These are phyloP conservation scores for Cyclospora cayetanensis DNA, from an alignment of 169 alveolate species.

Conservation along the genomic window DNA sequence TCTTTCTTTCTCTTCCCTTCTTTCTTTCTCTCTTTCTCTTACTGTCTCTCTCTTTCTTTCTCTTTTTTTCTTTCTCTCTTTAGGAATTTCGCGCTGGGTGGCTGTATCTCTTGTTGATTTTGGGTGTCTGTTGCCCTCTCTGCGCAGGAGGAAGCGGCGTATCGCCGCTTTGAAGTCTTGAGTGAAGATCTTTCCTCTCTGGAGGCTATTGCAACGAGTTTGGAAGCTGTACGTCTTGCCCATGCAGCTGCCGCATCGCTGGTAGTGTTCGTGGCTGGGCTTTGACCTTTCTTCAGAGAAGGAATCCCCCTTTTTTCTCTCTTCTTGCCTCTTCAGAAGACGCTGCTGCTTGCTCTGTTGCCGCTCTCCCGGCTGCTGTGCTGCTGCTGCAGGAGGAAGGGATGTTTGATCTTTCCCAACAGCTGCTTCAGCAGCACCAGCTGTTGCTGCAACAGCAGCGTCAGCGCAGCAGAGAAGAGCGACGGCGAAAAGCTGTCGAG, in stretches of 20 bases:
- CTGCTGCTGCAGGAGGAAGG: constrained; percentile 23
- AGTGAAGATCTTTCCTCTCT: not conserved
- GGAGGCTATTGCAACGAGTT: not conserved
- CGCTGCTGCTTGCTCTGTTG: not conserved
- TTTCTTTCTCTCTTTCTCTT: no score
- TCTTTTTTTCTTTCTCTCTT: no score
- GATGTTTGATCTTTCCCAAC: not conserved
- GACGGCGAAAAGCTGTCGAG: constrained; percentile 13
- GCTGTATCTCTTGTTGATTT: no score
- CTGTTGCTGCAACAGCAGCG: constrained; percentile 10
- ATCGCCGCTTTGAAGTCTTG: not conserved
- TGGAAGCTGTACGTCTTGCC: not conserved
- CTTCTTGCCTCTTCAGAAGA: not conserved
- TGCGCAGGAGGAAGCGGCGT: not conserved
- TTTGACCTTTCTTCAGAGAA: no score
- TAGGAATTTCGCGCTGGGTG: no score
- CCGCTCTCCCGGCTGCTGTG: not conserved
- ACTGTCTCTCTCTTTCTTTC: no score
- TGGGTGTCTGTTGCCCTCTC: no score
- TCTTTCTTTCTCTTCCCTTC: no score
- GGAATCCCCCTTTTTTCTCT: no score
- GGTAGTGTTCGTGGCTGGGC: no score
- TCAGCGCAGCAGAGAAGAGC: constrained; percentile 38
- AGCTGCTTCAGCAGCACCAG: constrained; percentile 36
- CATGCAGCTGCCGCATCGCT: constrained; percentile 14